Conservation (phyloP, 352 stramenopile genomes). For the Globisporangium spiculum region DNA sequence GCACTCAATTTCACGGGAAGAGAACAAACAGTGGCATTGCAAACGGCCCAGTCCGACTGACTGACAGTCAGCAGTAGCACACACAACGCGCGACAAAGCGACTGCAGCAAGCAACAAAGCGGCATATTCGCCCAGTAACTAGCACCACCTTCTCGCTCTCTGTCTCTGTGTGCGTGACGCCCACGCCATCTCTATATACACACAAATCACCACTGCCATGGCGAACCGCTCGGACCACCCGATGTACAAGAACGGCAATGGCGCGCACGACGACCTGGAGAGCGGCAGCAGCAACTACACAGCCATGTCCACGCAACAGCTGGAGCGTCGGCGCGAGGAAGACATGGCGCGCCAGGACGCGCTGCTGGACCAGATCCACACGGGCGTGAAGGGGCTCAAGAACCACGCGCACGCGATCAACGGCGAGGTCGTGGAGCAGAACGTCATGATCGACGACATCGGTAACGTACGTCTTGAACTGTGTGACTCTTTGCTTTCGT, state of each 20-base stretch:
- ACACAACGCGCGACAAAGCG: neutral
- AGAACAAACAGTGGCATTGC: neutral
- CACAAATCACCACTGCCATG: neutral
- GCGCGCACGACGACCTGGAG: conserved; percentile 9
- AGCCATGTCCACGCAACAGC: conserved; percentile 63
- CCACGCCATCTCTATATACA: neutral
- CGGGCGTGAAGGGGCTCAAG: conserved; percentile 73
- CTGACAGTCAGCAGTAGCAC: neutral
- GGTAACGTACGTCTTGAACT: conserved; percentile 41
- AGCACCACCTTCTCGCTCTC: neutral
- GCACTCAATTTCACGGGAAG: neutral
- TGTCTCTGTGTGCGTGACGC: neutral
- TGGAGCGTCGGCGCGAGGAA: conserved; percentile 51
- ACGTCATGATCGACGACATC: conserved; percentile 80
- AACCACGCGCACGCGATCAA: conserved; percentile 84
- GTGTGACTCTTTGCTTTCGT: neutral
- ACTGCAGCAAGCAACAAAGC: neutral
- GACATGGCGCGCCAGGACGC: conserved; percentile 66
- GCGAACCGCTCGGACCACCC: conserved; percentile 34
- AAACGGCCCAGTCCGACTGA: neutral
- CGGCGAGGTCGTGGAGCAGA: conserved; percentile 80
- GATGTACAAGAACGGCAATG: conserved; percentile 25
- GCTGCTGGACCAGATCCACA: conserved; percentile 75
- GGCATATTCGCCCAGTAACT: neutral
- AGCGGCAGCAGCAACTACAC: conserved; percentile 39